These are phyloP conservation scores for Ophiostoma sp. DNA, from an alignment of 2,329 filamentous ascomycete species.

Conservation along the genomic window DNA sequence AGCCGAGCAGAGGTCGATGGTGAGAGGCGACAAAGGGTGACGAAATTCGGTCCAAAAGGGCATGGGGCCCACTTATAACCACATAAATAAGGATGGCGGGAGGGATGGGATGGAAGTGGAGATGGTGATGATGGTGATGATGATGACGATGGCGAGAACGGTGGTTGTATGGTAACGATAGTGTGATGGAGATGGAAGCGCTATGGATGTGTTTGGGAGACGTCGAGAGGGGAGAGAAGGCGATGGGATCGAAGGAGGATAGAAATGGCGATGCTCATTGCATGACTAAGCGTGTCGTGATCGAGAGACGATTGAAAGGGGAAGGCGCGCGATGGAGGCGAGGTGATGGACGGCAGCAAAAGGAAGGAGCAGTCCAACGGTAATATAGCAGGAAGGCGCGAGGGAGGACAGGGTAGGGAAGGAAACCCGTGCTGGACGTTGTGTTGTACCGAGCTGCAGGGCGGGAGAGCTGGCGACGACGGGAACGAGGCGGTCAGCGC, in stretches of 20 bases:
- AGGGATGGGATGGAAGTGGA: neutral
- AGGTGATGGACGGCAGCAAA: neutral
- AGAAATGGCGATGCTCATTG: neutral
- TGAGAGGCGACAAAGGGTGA: slow-evolving; percentile 7
- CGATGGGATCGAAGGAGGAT: too few species aligned
- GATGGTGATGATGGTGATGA: neutral
- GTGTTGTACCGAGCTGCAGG: neutral
- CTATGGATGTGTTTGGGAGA: neutral
- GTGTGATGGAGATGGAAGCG: neutral
- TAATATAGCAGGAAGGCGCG: neutral
- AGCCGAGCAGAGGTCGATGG: neutral
- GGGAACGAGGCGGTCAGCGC: neutral
- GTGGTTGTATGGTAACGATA: neutral
- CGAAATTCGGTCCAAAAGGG: neutral
- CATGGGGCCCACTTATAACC: neutral
- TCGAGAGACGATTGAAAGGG: neutral
- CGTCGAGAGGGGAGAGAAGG: neutral
- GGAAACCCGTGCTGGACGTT: neutral
- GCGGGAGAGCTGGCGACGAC: neutral
- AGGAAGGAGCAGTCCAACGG: neutral
- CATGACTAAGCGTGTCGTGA: neutral
- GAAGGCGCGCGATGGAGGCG: neutral
- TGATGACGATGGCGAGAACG: neutral
- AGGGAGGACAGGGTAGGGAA: neutral
- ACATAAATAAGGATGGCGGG: neutral